Percentiles rank a stretch among this genome's conserved stretches.
These are phyloP conservation scores for Microcyclospora tardicrescens DNA, from an alignment of 2,329 filamentous ascomycete genomes.

Conservation along the genomic window DNA sequence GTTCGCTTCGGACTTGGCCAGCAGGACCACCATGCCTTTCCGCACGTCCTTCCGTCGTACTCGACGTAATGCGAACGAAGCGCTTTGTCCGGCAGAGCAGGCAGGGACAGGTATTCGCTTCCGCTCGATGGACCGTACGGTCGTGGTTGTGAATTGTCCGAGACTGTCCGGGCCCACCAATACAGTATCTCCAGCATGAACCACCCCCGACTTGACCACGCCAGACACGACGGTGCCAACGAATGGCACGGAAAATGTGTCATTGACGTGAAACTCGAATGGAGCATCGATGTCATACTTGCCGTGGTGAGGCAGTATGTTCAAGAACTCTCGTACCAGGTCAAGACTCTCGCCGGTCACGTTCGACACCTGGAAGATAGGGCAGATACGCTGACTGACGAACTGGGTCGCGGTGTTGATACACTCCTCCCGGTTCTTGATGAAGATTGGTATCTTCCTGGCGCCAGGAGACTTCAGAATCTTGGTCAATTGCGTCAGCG, in stretches of 20 bases:
- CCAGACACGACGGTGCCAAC: constrained; percentile 93
- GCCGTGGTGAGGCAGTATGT: constrained; percentile 87
- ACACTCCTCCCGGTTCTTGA: constrained; percentile 81
- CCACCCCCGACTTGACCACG: constrained; percentile 69
- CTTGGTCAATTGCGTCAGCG: constrained; percentile 76
- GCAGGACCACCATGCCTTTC: constrained; percentile 95
- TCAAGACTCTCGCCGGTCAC: constrained; percentile 88
- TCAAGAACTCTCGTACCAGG: constrained; percentile 81
- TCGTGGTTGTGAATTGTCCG: constrained; percentile 77
- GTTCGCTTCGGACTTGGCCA: constrained; percentile 56
- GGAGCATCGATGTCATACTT: constrained; percentile 79
- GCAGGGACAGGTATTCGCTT: constrained; percentile 83
- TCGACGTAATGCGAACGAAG: constrained; percentile 79
- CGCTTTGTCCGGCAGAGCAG: constrained; percentile 82
- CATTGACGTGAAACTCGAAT: constrained; percentile 92
- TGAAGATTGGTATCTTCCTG: constrained; percentile 89
- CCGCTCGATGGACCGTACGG: constrained; percentile 82
- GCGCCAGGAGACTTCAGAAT: constrained; percentile 91
- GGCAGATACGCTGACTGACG: constrained; percentile 87
- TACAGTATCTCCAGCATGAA: constrained; percentile 82
- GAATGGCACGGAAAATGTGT: constrained; percentile 95
- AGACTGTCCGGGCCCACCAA: constrained; percentile 82
- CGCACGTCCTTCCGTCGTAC: constrained; percentile 82
- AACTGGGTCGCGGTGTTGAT: constrained; percentile 94
- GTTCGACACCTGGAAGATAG: constrained; percentile 95